A percentile compares a stretch with the other conserved stretches of the same genome.
Conservation (phyloP, 2,329 filamentous ascomycete genomes). For the Stagonosporopsis rhizophila region DNA sequence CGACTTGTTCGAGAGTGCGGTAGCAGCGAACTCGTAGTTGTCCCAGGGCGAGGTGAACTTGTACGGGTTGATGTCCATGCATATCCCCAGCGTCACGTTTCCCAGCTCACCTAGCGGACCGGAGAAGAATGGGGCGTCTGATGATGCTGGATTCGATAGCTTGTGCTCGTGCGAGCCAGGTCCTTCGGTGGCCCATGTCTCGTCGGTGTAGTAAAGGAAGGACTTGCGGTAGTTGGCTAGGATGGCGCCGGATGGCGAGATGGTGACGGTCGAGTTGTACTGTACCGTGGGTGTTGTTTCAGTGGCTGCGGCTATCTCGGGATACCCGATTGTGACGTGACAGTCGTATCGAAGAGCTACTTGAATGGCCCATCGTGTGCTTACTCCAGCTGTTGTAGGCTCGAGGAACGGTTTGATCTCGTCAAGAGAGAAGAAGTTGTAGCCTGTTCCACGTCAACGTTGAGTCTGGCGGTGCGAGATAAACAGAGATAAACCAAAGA, state of each 20-base stretch:
- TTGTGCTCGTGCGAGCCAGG: slow-evolving; percentile 31
- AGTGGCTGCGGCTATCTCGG: slow-evolving; percentile 59
- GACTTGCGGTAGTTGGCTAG: slow-evolving; percentile 68
- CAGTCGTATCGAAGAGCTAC: slow-evolving; percentile 72
- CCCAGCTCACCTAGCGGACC: slow-evolving; percentile 46
- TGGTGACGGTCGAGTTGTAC: slow-evolving; percentile 67
- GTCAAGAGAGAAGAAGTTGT: slow-evolving; percentile 75
- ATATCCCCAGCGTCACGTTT: slow-evolving; percentile 55
- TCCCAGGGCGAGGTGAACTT: slow-evolving; percentile 65
- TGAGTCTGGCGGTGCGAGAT: background rate
- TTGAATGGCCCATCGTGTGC: slow-evolving; percentile 73
- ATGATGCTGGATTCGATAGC: slow-evolving; percentile 26
- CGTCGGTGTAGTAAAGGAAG: slow-evolving; percentile 72
- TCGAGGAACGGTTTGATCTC: slow-evolving; percentile 76
- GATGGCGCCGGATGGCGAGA: slow-evolving; percentile 62
- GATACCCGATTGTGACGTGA: slow-evolving; percentile 75
- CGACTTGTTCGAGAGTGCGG: slow-evolving; percentile 63
- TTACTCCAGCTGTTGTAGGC: slow-evolving; percentile 68
- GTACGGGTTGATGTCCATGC: slow-evolving; percentile 70
- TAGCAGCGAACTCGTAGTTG: slow-evolving; percentile 64
- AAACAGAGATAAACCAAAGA: too few relatives aligned
- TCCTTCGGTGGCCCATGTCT: slow-evolving; percentile 67
- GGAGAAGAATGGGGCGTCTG: slow-evolving; percentile 46
- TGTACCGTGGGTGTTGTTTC: slow-evolving; percentile 40
- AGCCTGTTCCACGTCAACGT: slow-evolving; percentile 59